Base-by-base conservation (phyloP, 768 basidiomycete genomes). In the Pulveroboletus sp. region DNA sequence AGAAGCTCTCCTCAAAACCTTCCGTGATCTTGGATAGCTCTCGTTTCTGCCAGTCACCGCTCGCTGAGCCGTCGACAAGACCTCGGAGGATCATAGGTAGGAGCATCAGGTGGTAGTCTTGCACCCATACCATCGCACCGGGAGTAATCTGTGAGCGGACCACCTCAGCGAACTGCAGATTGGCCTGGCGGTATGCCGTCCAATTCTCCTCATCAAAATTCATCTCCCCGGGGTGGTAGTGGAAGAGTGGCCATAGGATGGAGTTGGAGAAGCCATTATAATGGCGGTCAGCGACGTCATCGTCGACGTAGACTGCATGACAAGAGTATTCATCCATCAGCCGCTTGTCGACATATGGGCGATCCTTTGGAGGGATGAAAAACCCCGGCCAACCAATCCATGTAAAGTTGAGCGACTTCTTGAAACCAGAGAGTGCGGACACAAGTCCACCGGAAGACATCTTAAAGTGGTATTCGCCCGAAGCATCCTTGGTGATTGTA, bases 151-250 rank as follows among this genome's bases (percentile, higher is more conserved):
- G 88, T 39, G 77, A 74, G 52, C 81, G 78, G 49, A 98, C 90
- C 19, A 78, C 90, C 67, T 97, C 88, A 1, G 97, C 95, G 62
- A 99, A 99, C 57, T 83, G 78, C 72, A 94, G 75, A 68, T 98
- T 99, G 39, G 95, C 95, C 68, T 97, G 93, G 32, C 97, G 85
- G 70, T 98, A 99, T 13, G 93, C 97, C 45, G 85, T 82, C 97
- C 97, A 99, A 67, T 98, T 91, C 65, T 90, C 90, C 73, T 97
- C 93, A 69, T 97, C 95, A 64, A 99, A 99, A 71, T 93, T 95
- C 94, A 99, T 98, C 73, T 98, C 97, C 55, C 95, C 95, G 8
- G 97, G 97, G 68, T 98, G 95, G 71, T 97, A 99, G 68, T 99
- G 97, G 79, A 99, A 97, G 40, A 99, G 76, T 3, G 97, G 97